These are phyloP conservation scores for Neospermospora avenae DNA, from an alignment of 2,329 filamentous ascomycete species.

Conservation along the genomic window DNA sequence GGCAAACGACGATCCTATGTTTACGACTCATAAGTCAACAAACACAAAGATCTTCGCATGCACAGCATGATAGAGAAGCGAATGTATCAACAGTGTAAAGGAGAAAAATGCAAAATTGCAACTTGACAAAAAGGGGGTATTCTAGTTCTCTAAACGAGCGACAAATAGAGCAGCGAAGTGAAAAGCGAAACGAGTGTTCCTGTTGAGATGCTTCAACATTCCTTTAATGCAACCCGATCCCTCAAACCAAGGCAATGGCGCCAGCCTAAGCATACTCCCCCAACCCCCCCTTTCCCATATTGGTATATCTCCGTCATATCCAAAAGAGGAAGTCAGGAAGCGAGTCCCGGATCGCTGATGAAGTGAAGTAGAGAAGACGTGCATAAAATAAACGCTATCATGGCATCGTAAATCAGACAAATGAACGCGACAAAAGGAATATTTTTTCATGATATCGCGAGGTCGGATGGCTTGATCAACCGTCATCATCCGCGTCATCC, in stretches of 20 bases:
- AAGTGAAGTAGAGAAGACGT: constrained; percentile 16
- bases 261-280: constrained; percentile 22
- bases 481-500: constrained; percentile 30
- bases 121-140: constrained; percentile 21
- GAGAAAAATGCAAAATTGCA: constrained; percentile 11
- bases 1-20: not conserved
- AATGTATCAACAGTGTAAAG: constrained; percentile 19
- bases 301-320: constrained; percentile 18
- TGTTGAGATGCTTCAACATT: constrained; percentile 20
- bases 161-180: constrained; percentile 11
- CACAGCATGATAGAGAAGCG: constrained; percentile 13
- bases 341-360: constrained; percentile 20
- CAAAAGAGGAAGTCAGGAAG: constrained; percentile 12
- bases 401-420: constrained; percentile 31
- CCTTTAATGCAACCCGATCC: constrained; percentile 20
- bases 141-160: constrained; percentile 23
- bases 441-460: not conserved
- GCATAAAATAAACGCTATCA: constrained; percentile 29
- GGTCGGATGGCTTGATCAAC: constrained; percentile 14
- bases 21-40: not conserved
- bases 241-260: constrained; percentile 17
- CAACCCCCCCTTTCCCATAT: constrained; percentile 13
- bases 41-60: not conserved
- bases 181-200: constrained; percentile 25
- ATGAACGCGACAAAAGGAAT: constrained; percentile 24